Conservation (phyloP, 192 early-diverging fungal genomes). For the Podila minutissima region DNA sequence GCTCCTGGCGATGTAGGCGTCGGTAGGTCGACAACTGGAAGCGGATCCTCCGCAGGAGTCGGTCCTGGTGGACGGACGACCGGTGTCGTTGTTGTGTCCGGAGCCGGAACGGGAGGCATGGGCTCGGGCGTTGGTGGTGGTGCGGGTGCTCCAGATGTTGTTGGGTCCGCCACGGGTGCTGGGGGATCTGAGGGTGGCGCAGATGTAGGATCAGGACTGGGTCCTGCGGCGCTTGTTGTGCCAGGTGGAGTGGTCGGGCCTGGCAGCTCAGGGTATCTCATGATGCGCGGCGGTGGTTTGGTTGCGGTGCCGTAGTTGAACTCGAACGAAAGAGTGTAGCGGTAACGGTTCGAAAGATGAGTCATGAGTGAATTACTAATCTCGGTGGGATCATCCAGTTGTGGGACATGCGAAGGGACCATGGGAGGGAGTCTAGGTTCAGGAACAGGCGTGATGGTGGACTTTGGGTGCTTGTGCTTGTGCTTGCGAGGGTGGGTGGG, state of each 20-base stretch:
- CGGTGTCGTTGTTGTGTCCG: neutral
- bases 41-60: neutral
- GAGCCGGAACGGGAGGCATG: neutral
- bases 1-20: too few species aligned
- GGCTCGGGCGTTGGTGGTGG: neutral
- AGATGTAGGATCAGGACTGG: neutral
- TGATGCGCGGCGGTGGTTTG: neutral
- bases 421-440: neutral
- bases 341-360: neutral
- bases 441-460: neutral
- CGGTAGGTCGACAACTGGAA: neutral
- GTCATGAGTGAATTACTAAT: neutral
- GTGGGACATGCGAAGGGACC: neutral
- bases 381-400: neutral
- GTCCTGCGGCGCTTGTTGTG: too few species aligned
- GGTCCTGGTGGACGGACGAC: neutral
- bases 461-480: neutral
- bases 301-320: slow-evolving; percentile 8
- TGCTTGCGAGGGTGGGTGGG: neutral
- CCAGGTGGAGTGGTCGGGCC: neutral
- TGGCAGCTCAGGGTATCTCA: slow-evolving; percentile 5
- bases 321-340: slow-evolving; percentile 15
- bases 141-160: too few species aligned
- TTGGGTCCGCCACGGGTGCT: neutral
- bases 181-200: neutral